Conservation (phyloP, 2,329 filamentous ascomycete genomes). For the Beauveria brongniartii region DNA sequence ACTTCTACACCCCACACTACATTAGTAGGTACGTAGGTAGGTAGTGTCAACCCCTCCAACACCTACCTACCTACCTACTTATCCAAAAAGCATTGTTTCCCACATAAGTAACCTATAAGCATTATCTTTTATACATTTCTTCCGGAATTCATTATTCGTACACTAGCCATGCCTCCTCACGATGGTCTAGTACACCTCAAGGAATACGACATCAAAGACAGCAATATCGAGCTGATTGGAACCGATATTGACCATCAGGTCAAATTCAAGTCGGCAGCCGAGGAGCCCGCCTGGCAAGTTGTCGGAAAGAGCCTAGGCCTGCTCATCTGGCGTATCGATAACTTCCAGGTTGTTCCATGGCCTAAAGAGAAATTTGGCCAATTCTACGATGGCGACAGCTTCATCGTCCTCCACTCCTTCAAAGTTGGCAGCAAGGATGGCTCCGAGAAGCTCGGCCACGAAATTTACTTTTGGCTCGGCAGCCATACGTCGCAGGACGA, state of each 20-base stretch:
- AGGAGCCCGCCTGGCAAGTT: slow-evolving; percentile 58
- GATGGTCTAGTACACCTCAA: slow-evolving; percentile 54
- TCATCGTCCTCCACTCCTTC: slow-evolving; percentile 55
- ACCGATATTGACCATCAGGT: slow-evolving; percentile 58
- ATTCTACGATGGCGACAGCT: slow-evolving; percentile 62
- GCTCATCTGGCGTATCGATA: slow-evolving; percentile 58
- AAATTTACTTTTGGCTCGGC: slow-evolving; percentile 65
- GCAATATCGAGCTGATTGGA: slow-evolving; percentile 59
- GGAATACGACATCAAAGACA: slow-evolving; percentile 60
- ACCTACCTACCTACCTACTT: not conserved
- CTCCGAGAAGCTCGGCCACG: slow-evolving; percentile 43
- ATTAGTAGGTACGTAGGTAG: not conserved
- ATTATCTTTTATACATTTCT: not conserved
- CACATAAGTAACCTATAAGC: not conserved
- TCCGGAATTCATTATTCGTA: not conserved
- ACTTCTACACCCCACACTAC: not conserved
- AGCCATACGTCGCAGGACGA: slow-evolving; percentile 59
- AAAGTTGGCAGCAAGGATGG: slow-evolving; percentile 38
- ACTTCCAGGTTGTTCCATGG: slow-evolving; percentile 57
- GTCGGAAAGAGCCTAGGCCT: slow-evolving; percentile 48
- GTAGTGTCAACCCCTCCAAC: not conserved
- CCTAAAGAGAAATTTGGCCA: slow-evolving; percentile 47
- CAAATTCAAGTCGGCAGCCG: slow-evolving; percentile 57
- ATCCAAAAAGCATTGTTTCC: not conserved
- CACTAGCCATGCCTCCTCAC: slow-evolving; percentile 47